Base-by-base conservation (phyloP, 2,329 filamentous ascomycete species). In the Diplodia mutila region DNA sequence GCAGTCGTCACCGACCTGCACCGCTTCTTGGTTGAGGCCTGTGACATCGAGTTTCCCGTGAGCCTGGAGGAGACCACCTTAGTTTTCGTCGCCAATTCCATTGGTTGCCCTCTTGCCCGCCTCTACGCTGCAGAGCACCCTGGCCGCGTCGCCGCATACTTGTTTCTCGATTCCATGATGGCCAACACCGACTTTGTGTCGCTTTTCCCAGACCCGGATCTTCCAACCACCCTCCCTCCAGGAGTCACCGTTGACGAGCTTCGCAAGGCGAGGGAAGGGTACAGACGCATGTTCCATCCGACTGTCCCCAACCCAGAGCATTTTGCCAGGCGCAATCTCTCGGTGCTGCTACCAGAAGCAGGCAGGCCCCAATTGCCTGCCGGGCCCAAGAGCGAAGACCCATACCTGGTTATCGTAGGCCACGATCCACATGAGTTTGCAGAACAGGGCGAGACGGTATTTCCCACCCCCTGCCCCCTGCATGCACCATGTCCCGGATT, bases 141-240 rank as follows among this genome's bases (percentile, higher is more conserved):
- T 0, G 78, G 80, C 2, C 79, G 77, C 0, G 81, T 86, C 0
- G 77, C 79, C 0, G 85, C 78, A 0, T 74, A 84, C 39, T 66
- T 88, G 1, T 80, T 88, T 9, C 82, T 89, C 1, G 86, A 89
- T 72, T 86, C 83, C 42, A 84, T 86, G 69, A 83, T 89, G 73
- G 84, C 86, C 18, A 86, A 88, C 72, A 82, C 82, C 0, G 84
- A 88, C 70, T 84, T 85, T 34, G 81, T 86, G 1, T 84, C 82
- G 6, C 69, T 87, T 4, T 86, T 85, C 72, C 86, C 86, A 0
- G 82, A 89, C 69, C 85, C 86, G 0, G 85, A 86, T 66, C 77
- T 76, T 57, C 71, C 71, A 0, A 8, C 29, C 34, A 34, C 42
- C 5, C 74, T 86, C 3, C 84, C 83, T 0, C 63, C 72, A 1